Base-by-base conservation (phyloP, 2,329 filamentous ascomycete species). In the Beauveria sp. region DNA sequence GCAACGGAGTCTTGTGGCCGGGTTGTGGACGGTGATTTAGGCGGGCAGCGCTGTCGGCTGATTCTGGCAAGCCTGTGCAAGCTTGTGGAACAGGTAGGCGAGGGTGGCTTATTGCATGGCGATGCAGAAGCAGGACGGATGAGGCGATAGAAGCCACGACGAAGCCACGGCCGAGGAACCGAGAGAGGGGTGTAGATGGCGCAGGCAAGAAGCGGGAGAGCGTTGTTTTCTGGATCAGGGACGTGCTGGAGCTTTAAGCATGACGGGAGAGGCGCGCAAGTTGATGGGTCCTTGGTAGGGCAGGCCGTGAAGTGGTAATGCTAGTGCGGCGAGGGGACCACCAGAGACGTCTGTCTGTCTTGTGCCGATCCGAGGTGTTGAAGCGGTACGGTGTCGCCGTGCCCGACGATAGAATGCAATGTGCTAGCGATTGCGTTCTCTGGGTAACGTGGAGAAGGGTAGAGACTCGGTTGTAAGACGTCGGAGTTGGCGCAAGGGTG, bases 171-270 rank as follows among this genome's bases (percentile, higher is more conserved):
- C 9, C 14, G 34, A 51, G 34, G 28, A 7, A 20, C 9, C n/a
- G 22, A 43, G 24, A 24, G 43, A 58, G n/a, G 28, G 28, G 20
- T 40, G 55, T 24, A 50, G 18, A 50, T 42, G 45, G 45, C 20
- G 34, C 46, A 58, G 34, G 28, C 40, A 49, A 28, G 46, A 59
- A 26, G 42, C n/a, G 48, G 24, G 24, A 43, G 12, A 52, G 48
- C 7, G 38, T 38, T 60, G 49, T 54, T 46, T 53, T 54, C 58
- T 40, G 50, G 50, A 48, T 60, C 50, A 60, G 53, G 58, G 58
- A 60, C 42, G 48, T 38, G 58, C 49, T 20, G 28, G 42, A 53
- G 49, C 42, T 60, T 60, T 60, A 53, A 60, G 58, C 58, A 54
- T 60, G 48, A 28, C 50, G 58, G 57, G 58, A 60, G 48, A 60